Evolutionary conservation across 305 asterid species (phyloP), one percentile per base, ranked within the genome.

Genomic region (Nicotiana rustica): DNA sequence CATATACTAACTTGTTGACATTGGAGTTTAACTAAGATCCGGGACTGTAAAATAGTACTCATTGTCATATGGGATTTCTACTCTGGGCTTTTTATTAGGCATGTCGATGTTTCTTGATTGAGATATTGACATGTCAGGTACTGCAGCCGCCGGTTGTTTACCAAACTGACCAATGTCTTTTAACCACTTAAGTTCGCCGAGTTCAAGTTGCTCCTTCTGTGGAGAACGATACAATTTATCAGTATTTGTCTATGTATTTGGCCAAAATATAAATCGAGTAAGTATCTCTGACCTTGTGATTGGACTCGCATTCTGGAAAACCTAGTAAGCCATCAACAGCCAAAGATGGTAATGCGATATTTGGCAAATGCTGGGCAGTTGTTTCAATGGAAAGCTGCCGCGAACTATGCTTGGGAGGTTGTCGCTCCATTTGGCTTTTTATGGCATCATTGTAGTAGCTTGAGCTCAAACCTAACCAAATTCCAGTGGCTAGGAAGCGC

Each of bases 401-500:
- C n/a, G 87, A 12, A 75, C 56, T 85, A 0, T 85, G 86, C 83
- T 79, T 90, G 1, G 97, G 97, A 47, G 95, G 95, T 85, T 86
- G 89, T 6, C 95, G 92, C 80, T 91, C 92, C 5, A 44, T 9
- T 31, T 86, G 87, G 86, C 59, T 85, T 33, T 84, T 85, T 35
- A 62, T 29, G 31, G 52, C 67, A 8, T 87, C 91, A 64, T 86
- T 86, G 77, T 81, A 88, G 61, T 97, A 92, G 29, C 87, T 84
- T 66, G 88, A 82, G 78, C 85, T 89, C 85, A 95, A 81, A 66
- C 95, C 98, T n/a, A 93, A 97, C 56, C 92, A 90, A 69, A 93
- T 93, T 41, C 99, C 99, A 2, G 99, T 92, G 14, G 99, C 98
- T 82, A 95, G 83, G 84, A 90, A 92, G 52, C 99, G 88, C 83